Evolutionary conservation across 352 stramenopile genomes (phyloP).

Genomic region (Elongisporangium prolatum): DNA sequence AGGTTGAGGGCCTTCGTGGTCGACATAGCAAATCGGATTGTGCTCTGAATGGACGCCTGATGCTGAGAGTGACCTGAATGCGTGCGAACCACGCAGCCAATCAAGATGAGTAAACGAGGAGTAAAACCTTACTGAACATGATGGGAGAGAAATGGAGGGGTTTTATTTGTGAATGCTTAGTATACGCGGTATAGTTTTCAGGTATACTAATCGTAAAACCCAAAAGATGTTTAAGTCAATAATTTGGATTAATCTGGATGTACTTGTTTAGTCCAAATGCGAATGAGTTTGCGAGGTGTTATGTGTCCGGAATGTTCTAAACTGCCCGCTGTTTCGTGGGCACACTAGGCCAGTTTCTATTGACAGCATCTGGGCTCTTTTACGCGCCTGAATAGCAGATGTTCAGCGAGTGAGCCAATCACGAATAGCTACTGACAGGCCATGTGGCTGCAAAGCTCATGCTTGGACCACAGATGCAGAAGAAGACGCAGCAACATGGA

Average conservation of each 20-base stretch:
- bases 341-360: background rate
- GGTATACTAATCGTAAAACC: background rate
- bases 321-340: background rate
- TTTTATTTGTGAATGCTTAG: background rate
- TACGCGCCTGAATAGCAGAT: background rate
- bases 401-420: background rate
- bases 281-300: background rate
- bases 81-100: background rate
- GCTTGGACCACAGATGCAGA: background rate
- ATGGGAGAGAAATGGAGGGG: background rate
- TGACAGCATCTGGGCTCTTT: background rate
- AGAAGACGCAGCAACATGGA: background rate
- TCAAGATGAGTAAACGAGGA: background rate
- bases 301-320: background rate
- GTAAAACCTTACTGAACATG: background rate
- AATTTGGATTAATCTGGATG: no score
- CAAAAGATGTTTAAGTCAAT: no score
- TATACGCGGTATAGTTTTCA: no score
- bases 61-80: background rate
- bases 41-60: slow-evolving; percentile 9
- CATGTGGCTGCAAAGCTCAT: background rate
- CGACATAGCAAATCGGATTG: slow-evolving; percentile 14
- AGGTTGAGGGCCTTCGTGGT: slow-evolving; percentile 30
- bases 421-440: background rate
- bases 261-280: background rate